Base-by-base conservation (phyloP, 1,139 yeast species). In the Blastobotrys buckinghamii region DNA sequence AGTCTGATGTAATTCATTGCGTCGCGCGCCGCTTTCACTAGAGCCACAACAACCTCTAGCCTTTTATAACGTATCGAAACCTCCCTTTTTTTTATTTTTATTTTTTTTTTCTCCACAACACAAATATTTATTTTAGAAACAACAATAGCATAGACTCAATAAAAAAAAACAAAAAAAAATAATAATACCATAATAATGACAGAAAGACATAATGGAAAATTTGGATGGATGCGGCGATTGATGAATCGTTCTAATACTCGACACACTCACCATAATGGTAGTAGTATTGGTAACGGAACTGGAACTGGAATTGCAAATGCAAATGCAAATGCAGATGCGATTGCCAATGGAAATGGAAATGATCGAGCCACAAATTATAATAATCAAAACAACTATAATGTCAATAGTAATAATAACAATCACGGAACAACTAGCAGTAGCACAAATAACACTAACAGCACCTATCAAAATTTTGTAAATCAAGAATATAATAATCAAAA, bases 141-240 rank as follows among this genome's bases (percentile, higher is more conserved):
- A 39, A 16, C 43, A 26, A 29, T 37, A 52, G 10, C 47, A 50
- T 36, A 46, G 48, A 26, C 26, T 29, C 33, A 34, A 22, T 34
- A 22, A 36, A 19, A 27, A 44, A n/a, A n/a, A n/a, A n/a, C n/a
- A n/a, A n/a, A n/a, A 42, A 16, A 32, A 38, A 22, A 38, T 43
- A 26, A 39, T 38, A 33, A 24, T 22, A 44, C 38, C 20, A 36
- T 16, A 33, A 33, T 33, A 33, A 34, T 19, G 22, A 34, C 22
- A 4, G 38, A 34, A 34, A 7, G 22, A n/a, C 24, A 24, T 35
- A 32, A 49, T 32, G 49, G 55, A 29, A 55, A 55, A 50, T 56
- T 56, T 47, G 52, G 58, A 19, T 56, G 59, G 59, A 56, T 56
- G 38, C 46, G 52, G 22, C 42, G 53, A 40, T 42, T 56, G 41